Evolutionary conservation across 176 grass and related monocot species (phyloP), one percentile per base, ranked within the genome.

Genomic region (Carex kokanica): DNA sequence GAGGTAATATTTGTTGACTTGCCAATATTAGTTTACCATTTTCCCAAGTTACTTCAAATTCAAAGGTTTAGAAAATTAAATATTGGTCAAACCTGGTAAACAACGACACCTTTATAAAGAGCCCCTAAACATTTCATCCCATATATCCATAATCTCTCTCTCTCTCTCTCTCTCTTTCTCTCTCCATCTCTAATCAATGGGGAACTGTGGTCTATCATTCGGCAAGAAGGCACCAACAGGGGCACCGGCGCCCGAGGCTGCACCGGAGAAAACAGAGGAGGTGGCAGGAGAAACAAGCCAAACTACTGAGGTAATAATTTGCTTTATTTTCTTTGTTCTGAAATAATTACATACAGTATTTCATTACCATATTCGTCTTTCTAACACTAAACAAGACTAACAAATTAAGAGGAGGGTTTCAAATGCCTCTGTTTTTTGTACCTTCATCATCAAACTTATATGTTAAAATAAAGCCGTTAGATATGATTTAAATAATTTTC

Each of bases 301-400:
- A 29, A 52, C 51, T 34, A 56, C 73, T 78, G 73, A 56, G 73
- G 73, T 78, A 24, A 74, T 78, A 24, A 52, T 78, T 78, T 78
- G 4, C 13, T 20, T 55, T 29, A 15, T 27, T 49, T 51, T 21
- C 24, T 21, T 74, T 74, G 52, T 38, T 16, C 15, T 56, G 2
- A 53, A 78, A 78, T 56, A 55, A 23, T 56, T 10, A 14, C 1
- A 78, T 17, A 32, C 14, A 32, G 14, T 16, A 75, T 55, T 56
- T 75, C 14, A 7, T 75, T 53, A 29, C 23, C 43, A 69, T 25
- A 9, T 0, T 51, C 23, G 8, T 51, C n/a, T 74, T 52, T 3
- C 41, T 51, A 73, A 51, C 13, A 49, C 18, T 66, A 73, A 73
- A 51, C 8, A 5, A 11, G 17, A 20, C 34, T 1, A 18, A 68